Evolutionary conservation across 768 basidiomycete species (phyloP).

Genomic region (Pleurotus djamor): DNA sequence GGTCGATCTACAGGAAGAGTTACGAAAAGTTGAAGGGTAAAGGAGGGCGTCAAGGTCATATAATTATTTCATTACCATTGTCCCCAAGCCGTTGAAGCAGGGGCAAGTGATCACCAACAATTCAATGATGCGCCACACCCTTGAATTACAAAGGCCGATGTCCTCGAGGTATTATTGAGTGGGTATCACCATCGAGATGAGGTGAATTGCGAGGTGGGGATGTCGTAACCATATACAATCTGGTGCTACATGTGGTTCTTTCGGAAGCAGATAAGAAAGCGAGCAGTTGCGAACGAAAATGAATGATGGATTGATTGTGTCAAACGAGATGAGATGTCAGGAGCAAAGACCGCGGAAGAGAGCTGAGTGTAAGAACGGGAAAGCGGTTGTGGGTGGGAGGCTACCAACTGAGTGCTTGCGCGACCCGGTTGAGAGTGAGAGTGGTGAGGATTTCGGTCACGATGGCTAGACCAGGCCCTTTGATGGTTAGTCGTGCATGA

Average conservation of each 20-base stretch:
- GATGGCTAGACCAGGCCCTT: conserved; percentile 52
- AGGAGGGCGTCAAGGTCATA: neutral
- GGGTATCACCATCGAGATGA: neutral
- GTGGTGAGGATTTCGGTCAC: conserved; percentile 80
- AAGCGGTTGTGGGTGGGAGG: neutral
- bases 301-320: conserved; percentile 5
- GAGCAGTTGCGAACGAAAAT: conserved; percentile 10
- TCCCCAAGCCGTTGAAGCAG: neutral
- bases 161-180: neutral
- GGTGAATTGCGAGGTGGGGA: neutral
- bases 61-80: neutral
- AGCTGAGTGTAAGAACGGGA: neutral
- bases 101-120: too few species aligned
- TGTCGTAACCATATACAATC: conserved; percentile 4
- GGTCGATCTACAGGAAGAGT: conserved; percentile 61
- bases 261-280: neutral
- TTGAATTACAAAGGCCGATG: neutral
- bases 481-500: conserved; percentile 60
- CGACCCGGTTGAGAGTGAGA: conserved; percentile 72
- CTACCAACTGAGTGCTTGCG: conserved; percentile 57
- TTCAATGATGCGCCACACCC: too few species aligned
- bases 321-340: neutral
- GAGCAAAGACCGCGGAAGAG: conserved; percentile 6
- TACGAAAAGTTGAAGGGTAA: conserved; percentile 36
- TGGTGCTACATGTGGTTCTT: conserved; percentile 3